Evolutionary conservation across 805 yeast species (phyloP), one percentile per base, ranked within the genome.

Genomic region (Ogataea angusta): DNA sequence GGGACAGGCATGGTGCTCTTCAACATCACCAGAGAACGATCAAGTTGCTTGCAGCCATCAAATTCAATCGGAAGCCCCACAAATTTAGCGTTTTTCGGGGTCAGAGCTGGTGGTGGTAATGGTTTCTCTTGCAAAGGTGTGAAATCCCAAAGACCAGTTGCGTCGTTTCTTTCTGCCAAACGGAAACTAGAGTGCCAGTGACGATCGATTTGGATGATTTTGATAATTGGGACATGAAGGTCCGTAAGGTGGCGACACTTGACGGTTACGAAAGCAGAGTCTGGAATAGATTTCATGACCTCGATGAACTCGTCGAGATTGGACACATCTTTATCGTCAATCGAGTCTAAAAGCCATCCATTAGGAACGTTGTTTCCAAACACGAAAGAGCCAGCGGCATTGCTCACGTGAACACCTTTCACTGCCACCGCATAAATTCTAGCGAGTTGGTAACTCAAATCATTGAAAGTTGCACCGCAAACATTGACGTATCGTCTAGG

Each of bases 361-460:
- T 72, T 69, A 42, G 75, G 70, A 41, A 84, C 88, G 36, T 68
- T 71, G 6, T 69, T 40, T 28, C 78, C 77, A 32, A 82, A 59
- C 33, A 69, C 76, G 64, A 90, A 88, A 0, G 91, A 81, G 0
- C 91, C 91, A 2, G 85, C 72, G 0, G 93, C 86, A 51, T 82
- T 77, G 51, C 83, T 82, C 29, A 86, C 72, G 57, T 78, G 88
- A 1, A 90, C 95, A 28, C 97, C 97, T 49, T 68, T 74, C 2
- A 85, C 93, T 0, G 96, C 93, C 22, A 89, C 74, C 23, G 90
- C 86, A 56, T 80, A 87, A 35, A 80, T 74, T 55, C 95, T 75
- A 2, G 96, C 96, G 66, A 89, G 71, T 63, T 90, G 96, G 60
- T 90, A 90, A 36, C 95, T 83, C 49, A 90, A 64, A 38, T 85